phyloP scores from a whole-genome alignment of 495 filamentous ascomycete species.

The Astrocystis sublimbata region DNA sequence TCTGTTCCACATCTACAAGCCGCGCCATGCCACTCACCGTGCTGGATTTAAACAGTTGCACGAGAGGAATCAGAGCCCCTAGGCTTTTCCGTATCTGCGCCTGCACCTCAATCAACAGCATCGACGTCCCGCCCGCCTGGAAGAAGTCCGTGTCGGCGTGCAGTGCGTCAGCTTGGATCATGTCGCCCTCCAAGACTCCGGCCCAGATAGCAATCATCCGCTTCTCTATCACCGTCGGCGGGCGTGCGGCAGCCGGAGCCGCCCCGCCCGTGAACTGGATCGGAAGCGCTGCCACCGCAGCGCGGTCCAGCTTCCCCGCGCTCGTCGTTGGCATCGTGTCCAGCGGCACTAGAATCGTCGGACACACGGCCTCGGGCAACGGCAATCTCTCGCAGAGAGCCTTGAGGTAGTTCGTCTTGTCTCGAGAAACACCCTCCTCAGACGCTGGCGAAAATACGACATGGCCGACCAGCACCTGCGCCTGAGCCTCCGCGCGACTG shows the following conservation, averaged over 20 bases:
- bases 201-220: neutral
- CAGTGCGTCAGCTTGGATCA: conserved; percentile 26
- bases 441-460: neutral
- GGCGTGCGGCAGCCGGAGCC: neutral
- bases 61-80: conserved; percentile 15
- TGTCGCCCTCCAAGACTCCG: neutral
- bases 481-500: neutral
- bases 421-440: neutral
- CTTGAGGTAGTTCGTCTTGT: neutral
- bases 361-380: neutral
- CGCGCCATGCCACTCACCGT: conserved; percentile 29
- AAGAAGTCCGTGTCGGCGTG: conserved; percentile 37
- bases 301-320: neutral
- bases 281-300: neutral
- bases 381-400: neutral
- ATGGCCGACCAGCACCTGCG: neutral
- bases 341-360: neutral
- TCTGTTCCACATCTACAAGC: neutral
- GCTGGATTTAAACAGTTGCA: conserved; percentile 31
- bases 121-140: conserved; percentile 40
- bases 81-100: conserved; percentile 18
- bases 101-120: conserved; percentile 35
- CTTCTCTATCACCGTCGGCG: neutral
- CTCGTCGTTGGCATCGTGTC: neutral
- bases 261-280: neutral